Evolutionary conservation across 2,329 filamentous ascomycete species (phyloP).

Genomic region (Epichloe scottii): DNA sequence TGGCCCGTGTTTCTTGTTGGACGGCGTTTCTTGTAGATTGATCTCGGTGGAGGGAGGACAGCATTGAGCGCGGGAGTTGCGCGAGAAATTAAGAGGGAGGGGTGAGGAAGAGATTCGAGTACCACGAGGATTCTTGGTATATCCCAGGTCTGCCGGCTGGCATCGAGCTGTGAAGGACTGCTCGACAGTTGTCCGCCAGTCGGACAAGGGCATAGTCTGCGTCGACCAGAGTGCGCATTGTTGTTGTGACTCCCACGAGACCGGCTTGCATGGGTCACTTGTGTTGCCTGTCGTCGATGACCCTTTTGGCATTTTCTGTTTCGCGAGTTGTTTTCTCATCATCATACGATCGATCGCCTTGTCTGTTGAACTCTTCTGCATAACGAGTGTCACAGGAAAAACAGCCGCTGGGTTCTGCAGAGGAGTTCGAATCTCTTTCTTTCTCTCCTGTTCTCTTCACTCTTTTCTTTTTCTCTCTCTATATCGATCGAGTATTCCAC

Average conservation of each 20-base stretch:
- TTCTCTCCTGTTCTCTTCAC: conserved; percentile 6
- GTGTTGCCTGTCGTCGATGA: background rate
- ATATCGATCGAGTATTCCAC: background rate
- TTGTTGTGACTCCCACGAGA: conserved; percentile 1
- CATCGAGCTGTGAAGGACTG: conserved; percentile 2
- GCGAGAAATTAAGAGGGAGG: background rate
- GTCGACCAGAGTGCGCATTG: background rate
- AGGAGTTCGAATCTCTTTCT: background rate
- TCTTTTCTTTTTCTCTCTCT: background rate
- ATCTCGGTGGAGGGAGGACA: background rate
- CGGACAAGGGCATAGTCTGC: background rate
- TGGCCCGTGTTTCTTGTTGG: background rate
- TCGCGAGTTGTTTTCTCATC: background rate
- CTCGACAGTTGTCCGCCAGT: conserved; percentile 1
- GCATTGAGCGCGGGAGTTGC: background rate
- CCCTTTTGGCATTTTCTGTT: background rate
- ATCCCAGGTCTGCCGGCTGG: background rate
- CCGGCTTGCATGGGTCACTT: background rate
- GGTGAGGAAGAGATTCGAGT: background rate
- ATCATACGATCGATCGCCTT: background rate
- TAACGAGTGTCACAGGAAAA: conserved; percentile 1
- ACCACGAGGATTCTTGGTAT: conserved; percentile 1
- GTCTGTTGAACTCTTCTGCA: background rate
- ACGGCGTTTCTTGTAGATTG: background rate
- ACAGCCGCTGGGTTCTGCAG: background rate